Percentiles rank a stretch among this genome's conserved stretches.
Conservation (phyloP, 305 asterid genomes). For the Plantago rigida region DNA sequence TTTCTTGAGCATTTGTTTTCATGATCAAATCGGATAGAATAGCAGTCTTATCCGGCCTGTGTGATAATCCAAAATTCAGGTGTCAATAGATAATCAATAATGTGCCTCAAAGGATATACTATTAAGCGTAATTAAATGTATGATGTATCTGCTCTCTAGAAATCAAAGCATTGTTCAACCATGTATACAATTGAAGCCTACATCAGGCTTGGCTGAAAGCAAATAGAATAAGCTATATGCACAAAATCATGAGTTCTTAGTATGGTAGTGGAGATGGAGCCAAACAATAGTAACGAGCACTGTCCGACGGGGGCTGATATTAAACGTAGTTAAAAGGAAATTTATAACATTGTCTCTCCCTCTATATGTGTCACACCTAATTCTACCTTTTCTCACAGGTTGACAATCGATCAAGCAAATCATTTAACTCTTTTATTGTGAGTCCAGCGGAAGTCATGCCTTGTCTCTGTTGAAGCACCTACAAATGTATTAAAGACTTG, state of each 20-base stretch:
- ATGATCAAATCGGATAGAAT: conserved; percentile 66
- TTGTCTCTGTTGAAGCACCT: conserved; percentile 78
- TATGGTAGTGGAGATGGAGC: background rate
- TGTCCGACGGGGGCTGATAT: no score
- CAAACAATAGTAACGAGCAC: background rate
- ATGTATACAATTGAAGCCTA: no score
- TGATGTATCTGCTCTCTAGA: conserved; percentile 2
- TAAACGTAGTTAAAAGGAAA: no score
- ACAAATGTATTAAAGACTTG: conserved; percentile 25
- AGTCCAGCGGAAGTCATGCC: conserved; percentile 73
- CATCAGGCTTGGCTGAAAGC: no score
- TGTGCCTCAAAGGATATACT: conserved; percentile 10
- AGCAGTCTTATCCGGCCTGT: conserved; percentile 64
- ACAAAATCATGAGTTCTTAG: background rate
- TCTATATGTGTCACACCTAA: conserved; percentile 4
- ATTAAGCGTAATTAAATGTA: background rate
- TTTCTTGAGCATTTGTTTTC: conserved; percentile 85
- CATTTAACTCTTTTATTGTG: conserved; percentile 60
- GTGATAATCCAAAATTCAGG: conserved; percentile 25
- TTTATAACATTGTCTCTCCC: background rate
- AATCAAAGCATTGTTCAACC: no score
- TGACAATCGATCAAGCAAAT: conserved; percentile 74
- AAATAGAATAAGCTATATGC: conserved; percentile 6
- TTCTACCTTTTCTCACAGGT: conserved; percentile 64
- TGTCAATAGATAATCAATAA: conserved; percentile 19